Percentiles rank a stretch among this genome's conserved stretches.
Evolutionary conservation across 2,329 filamentous ascomycete species (phyloP).

Genomic region (Talaromyces sp.): DNA sequence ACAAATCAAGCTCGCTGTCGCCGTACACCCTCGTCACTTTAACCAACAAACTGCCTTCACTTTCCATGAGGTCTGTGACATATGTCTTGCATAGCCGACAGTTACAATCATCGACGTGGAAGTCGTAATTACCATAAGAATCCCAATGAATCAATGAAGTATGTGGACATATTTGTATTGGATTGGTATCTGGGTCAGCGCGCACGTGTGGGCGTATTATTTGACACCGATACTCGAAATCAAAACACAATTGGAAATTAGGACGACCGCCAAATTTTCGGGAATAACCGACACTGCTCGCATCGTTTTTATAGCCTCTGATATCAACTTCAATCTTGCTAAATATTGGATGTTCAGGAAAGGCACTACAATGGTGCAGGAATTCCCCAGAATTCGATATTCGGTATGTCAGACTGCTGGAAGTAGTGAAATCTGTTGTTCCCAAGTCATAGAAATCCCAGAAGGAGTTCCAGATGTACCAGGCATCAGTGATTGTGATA

Average conservation of each 20-base stretch:
- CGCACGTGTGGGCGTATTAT: no score
- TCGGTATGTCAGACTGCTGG: background rate
- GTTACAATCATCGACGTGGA: no score
- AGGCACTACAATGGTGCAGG: background rate
- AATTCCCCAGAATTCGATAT: accelerated
- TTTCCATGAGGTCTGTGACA: no score
- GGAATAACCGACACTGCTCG: background rate
- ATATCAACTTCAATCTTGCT: background rate
- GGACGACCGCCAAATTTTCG: background rate
- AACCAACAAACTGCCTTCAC: no score
- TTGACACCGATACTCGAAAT: background rate
- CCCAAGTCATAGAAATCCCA: background rate
- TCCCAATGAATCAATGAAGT: no score
- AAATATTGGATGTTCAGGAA: background rate
- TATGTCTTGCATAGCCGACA: no score
- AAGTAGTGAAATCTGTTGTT: background rate
- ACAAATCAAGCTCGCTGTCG: no score
- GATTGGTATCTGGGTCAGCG: no score
- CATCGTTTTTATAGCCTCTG: background rate
- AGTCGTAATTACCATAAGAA: no score
- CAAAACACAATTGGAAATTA: background rate
- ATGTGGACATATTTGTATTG: no score
- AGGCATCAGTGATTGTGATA: background rate
- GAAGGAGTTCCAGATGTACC: background rate
- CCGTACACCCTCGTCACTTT: no score